Conservation (phyloP, 306 rosid species). For the Lathyrus oleraceus region DNA sequence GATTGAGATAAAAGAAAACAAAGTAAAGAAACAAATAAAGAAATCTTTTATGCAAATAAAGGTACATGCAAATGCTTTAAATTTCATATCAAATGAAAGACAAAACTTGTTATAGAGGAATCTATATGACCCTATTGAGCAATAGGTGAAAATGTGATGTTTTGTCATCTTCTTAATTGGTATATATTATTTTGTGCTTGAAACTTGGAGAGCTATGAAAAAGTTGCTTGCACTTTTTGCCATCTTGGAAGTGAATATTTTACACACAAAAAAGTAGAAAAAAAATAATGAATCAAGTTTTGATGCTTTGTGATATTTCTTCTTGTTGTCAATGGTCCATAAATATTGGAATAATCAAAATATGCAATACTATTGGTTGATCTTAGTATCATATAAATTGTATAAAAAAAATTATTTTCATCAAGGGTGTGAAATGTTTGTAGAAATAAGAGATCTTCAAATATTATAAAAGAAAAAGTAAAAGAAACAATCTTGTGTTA, state of each 20-base stretch:
- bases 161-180: slow-evolving; percentile 25
- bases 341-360: slow-evolving; percentile 34
- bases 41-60: not conserved
- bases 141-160: not conserved
- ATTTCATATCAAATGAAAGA: slow-evolving; percentile 17
- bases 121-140: slow-evolving; percentile 22
- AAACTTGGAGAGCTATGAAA: slow-evolving; percentile 18
- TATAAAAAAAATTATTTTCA: not conserved
- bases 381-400: slow-evolving; percentile 4
- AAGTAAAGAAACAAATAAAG: slow-evolving; percentile 19
- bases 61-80: not conserved
- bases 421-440: not conserved
- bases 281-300: slow-evolving; percentile 21
- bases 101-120: slow-evolving; percentile 17
- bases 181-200: slow-evolving; percentile 16
- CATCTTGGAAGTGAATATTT: slow-evolving; percentile 35
- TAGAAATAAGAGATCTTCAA: not conserved
- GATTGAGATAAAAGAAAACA: not conserved
- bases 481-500: not conserved
- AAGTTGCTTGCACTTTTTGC: slow-evolving; percentile 37
- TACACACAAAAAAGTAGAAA: not conserved
- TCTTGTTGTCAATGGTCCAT: slow-evolving; percentile 20
- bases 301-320: slow-evolving; percentile 20
- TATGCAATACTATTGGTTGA: slow-evolving; percentile 32
- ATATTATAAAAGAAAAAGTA: not conserved